Base-by-base conservation (phyloP, 352 stramenopile species). In the Phytophthora aleatoria region DNA sequence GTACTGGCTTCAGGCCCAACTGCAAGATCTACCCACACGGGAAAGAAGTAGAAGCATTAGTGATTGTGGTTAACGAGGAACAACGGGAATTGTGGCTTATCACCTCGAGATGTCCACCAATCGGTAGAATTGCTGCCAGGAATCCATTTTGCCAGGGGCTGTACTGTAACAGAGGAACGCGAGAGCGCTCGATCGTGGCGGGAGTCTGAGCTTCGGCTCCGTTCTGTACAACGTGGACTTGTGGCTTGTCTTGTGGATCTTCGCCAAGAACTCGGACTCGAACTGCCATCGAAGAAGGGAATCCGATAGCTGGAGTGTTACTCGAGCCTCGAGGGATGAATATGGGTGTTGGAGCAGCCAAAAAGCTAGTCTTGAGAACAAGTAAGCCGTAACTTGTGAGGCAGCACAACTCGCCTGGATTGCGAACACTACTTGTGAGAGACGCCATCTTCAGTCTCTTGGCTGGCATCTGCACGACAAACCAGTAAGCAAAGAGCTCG, bases 371-470 rank as follows among this genome's bases (percentile, higher is more conserved):
- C 9, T 44, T 65, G 30, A 92, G 47, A 1, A 89, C 42, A 1
- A 90, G 66, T 1, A 92, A 59, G 0, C 81, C 79, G 43, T 85
- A 85, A 6, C 59, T 89, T 2, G 81, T 90, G 28, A 88, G 67
- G 10, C 72, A 88, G 59, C 81, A 89, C 16, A 90, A 28, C 11
- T 79, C 71, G 3, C 65, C 66, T 3, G 61, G 38, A n/a, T 73
- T 66, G 16, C 70, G 73, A 44, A 38, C 28, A 36, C 74, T 86
- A 35, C 53, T 75, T 27, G 63, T 71, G 13, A 92, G 65, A 9
- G 73, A 78, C 7, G 73, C 49, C 30, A 87, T 47, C 56, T 90
- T 92, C 57, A 81, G 57, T 51, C 87, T 82, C 61, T 92, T 92
- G 24, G 58, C 36, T 49, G 55, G 57, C 15, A 67, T 35, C 57